Conservation (phyloP, 495 filamentous ascomycete species). For the Chaetomidium leptoderma region DNA sequence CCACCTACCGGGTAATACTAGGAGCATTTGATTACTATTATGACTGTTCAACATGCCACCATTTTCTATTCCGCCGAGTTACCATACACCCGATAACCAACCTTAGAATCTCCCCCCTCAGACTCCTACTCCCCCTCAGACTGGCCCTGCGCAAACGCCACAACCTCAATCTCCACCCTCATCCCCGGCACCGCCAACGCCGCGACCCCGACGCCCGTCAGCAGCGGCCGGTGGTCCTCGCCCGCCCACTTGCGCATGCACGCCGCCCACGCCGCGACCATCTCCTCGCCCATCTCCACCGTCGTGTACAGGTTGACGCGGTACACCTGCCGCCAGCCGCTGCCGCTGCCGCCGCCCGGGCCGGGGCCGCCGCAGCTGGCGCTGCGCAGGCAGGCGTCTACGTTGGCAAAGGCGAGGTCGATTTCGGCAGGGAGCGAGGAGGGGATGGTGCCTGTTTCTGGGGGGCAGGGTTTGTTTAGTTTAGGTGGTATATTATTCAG, state of each 20-base stretch:
- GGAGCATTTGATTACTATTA: too few species aligned
- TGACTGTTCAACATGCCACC: too few species aligned
- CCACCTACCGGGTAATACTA: too few species aligned
- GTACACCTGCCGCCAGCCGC: conserved; percentile 20
- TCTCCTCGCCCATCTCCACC: conserved; percentile 11
- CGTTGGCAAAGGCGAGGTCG: conserved; percentile 19
- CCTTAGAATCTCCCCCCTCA: too few species aligned
- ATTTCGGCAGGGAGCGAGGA: conserved; percentile 10
- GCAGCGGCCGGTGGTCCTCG: conserved; percentile 18
- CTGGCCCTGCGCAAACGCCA: neutral
- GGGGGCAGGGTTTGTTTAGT: too few species aligned
- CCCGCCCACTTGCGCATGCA: conserved; percentile 14
- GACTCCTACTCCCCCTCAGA: neutral
- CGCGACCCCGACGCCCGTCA: conserved; percentile 17
- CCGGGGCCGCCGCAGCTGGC: conserved; percentile 16
- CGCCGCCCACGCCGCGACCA: conserved; percentile 3
- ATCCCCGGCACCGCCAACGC: conserved; percentile 18
- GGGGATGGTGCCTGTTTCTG: conserved; percentile 7
- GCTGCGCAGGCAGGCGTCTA: conserved; percentile 13
- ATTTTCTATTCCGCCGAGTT: too few species aligned
- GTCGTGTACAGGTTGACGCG: conserved; percentile 9
- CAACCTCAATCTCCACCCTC: conserved; percentile 20
- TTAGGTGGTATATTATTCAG: too few species aligned
- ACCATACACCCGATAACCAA: too few species aligned
- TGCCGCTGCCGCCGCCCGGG: conserved; percentile 11